Base-by-base conservation (phyloP, 2,329 filamentous ascomycete genomes). In the Pseudopithomyces chartarum region DNA sequence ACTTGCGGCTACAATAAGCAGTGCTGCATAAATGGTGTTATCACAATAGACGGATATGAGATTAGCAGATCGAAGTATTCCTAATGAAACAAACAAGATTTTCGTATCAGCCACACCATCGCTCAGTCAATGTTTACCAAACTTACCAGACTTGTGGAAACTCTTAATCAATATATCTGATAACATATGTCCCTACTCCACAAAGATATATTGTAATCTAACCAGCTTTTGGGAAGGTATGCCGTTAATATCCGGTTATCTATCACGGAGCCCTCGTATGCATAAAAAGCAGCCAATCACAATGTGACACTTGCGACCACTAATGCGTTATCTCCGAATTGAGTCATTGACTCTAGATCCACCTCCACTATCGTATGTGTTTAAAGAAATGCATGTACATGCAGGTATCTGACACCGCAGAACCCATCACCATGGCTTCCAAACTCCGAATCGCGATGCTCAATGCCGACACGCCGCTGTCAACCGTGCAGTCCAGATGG, bases 391-490 rank as follows among this genome's bases (percentile, higher is more conserved):
- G 8, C 36, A 33, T 40, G 22, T 36, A 13, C 7, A 6, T 22
- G 13, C 32, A 39, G 1, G 12, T 10, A n/a, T 1, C 6, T 33
- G 19, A 33, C 33, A 6, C 3, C 20, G 19, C 33, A 32, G 22
- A 42, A 42, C 8, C 40, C 26, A 48, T 19, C 26, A 42, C 26
- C 29, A 58, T 58, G 56, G n/a, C 56, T 23, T 23, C 40, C 2
- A 61, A 32, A 17, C 48, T 67, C 42, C 60, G 57, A 15, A 65
- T 66, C 49, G 65, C 64, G n/a, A 67, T 71, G 58, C 64, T 74
- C 48, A 73, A 74, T 46, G 60, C 71, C 23, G 71, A 74, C 50
- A 55, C 59, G 8, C 70, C 69, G 5, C 69, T 73, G 19, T 63
- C 69, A 2, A 52, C 52, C 22, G 68, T 73, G 26, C 50, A 33